A percentile compares a stretch with the other conserved stretches of the same genome.
Conservation (phyloP, 2,329 filamentous ascomycete genomes). For the Keithomyces neogunnii region DNA sequence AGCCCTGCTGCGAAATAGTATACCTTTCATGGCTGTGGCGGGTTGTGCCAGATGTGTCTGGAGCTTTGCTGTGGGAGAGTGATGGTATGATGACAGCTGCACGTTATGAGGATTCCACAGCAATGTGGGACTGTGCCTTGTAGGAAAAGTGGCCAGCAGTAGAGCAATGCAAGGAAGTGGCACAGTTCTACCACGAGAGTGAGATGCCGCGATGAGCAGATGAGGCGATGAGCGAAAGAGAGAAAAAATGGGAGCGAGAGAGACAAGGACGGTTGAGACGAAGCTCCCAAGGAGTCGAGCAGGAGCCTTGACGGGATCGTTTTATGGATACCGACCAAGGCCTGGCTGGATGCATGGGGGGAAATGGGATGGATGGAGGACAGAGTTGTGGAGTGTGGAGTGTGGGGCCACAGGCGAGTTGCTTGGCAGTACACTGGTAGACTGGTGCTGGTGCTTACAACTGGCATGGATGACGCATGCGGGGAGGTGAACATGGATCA, state of each 20-base stretch:
- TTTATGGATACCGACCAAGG: neutral
- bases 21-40: neutral
- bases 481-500: too few relatives aligned
- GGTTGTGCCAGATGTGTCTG: neutral
- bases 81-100: neutral
- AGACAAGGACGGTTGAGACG: neutral
- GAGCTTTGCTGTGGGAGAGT: neutral
- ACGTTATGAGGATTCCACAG: neutral
- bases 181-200: neutral
- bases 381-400: too few relatives aligned
- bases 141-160: neutral
- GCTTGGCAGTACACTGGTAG: too few relatives aligned
- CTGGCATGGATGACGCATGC: too few relatives aligned
- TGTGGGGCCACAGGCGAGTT: too few relatives aligned
- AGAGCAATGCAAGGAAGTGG: neutral
- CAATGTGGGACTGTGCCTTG: neutral
- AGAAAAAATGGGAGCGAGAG: neutral
- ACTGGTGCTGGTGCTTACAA: too few relatives aligned
- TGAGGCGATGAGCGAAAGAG: neutral
- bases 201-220: neutral
- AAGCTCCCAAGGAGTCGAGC: neutral
- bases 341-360: neutral
- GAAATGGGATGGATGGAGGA: neutral
- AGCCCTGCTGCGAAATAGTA: neutral
- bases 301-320: conserved; percentile 6